Evolutionary conservation across 495 filamentous ascomycete species (phyloP), one percentile per base, ranked within the genome.

Genomic region (Trichoderma parareesei): DNA sequence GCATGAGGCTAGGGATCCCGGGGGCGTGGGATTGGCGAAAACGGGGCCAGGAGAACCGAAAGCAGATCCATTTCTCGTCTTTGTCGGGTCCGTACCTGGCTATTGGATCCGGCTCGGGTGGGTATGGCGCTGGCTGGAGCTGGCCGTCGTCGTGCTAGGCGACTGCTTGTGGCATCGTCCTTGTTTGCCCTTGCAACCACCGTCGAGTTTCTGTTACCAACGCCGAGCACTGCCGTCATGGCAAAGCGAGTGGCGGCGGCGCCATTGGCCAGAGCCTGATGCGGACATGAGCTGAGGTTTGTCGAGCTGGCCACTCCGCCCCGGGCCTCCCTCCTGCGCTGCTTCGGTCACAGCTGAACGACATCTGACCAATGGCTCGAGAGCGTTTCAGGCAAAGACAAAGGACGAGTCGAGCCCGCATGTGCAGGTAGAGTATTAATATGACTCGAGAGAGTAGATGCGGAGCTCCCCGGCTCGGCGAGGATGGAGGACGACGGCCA

Each of bases 1-100:
- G 53, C 53, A 57, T 57, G 53, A 57, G 53, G 53, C 53, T 57
- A 57, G 53, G 53, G 53, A 37, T 57, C 33, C 53, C 53, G 53
- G 53, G 53, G 53, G 53, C 53, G 33, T 57, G 53, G 53, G 53
- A 57, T 57, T 57, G 53, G 53, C 53, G 53, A 33, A 5, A n/a
- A 57, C 20, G 53, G 53, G 46, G 53, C 53, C 53, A 57, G 11
- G 16, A 57, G 53, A 57, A 57, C 53, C 53, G 53, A 37, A 38
- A 37, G 37, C 53, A 57, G 53, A 57, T 57, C 53, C 53, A 57
- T 57, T 10, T 10, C 53, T 57, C 53, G 53, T 57, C 27, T 8
- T 57, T 13, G 53, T 14, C 53, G 53, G 53, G 10, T 57, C 53
- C 53, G 53, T 57, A 57, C 53, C 53, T 57, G 53, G 53, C 53